Base-by-base conservation (phyloP, 2,329 filamentous ascomycete species). In the Claviceps citrina region DNA sequence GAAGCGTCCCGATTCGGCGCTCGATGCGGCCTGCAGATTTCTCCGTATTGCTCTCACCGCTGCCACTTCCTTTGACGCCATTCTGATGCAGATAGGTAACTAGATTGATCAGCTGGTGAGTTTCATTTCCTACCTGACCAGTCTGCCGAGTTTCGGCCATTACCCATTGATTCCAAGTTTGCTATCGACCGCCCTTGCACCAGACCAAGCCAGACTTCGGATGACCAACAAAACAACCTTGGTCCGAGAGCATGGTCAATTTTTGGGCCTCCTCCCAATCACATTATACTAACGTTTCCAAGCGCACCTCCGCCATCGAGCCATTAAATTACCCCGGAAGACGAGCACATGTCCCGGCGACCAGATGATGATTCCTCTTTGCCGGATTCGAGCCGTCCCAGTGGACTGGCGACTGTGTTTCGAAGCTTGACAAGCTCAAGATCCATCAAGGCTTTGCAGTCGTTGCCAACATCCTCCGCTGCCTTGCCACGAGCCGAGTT, bases 331-430 rank as follows among this genome's bases (percentile, higher is more conserved):
- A n/a, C 18, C 31, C 34, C 46, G 28, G 46, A 52, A 46, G 50
- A 63, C 57, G 62, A 64, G 57, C 65, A 66, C 64, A 79, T 79
- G 75, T 68, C 74, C 61, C 70, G 71, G 44, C 66, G 67, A 52
- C 61, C 68, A 49, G 71, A 71, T 63, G 73, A 78, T 64, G 68
- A 67, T 51, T 54, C 62, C 47, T 63, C 66, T 44, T 66, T 67
- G 46, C 66, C 68, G 51, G 74, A 79, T 54, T 62, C 69, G 42
- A 71, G 65, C 59, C 66, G 60, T 51, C 57, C 65, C 31, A 65
- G 73, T 45, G 73, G 72, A 49, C 64, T 80, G 50, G 73, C 72
- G 50, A 71, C 72, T 49, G 74, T 80, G 45, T 74, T 80, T 54
- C 76, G 76, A 51, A 74, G 70, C 49, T 61, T 80, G 49, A 70